Conservation (phyloP, 495 filamentous ascomycete species). For the Penicillium pulvis region DNA sequence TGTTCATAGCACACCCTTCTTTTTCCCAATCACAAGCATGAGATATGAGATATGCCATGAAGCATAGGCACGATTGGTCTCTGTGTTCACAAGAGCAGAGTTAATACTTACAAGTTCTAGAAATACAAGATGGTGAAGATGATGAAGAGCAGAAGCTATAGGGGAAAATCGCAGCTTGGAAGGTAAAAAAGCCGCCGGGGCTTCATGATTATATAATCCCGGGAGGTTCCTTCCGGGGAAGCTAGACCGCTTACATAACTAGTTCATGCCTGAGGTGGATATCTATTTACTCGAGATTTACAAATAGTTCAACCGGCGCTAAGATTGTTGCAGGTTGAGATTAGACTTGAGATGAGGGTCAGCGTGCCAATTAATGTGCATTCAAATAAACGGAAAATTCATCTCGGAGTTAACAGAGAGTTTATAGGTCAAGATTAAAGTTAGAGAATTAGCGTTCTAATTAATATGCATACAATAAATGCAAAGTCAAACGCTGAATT, state of each 20-base stretch:
- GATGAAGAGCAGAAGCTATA: conserved; percentile 20
- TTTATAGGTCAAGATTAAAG: too few relatives aligned
- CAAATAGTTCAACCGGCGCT: too few relatives aligned
- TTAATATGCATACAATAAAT: too few relatives aligned
- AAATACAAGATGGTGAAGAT: conserved; percentile 17
- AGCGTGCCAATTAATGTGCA: too few relatives aligned
- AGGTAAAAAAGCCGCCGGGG: conserved; percentile 26
- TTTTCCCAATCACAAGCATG: not conserved
- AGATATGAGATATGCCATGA: not conserved
- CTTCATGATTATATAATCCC: conserved; percentile 21
- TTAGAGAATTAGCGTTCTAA: too few relatives aligned
- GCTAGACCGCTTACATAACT: conserved; percentile 2
- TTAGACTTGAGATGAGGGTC: too few relatives aligned
- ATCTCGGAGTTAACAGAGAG: too few relatives aligned
- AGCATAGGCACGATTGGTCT: not conserved
- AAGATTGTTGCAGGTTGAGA: too few relatives aligned
- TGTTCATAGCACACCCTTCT: not conserved
- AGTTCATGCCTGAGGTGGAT: not conserved
- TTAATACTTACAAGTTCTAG: conserved; percentile 24
- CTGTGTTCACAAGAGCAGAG: not conserved
- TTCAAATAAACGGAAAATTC: too few relatives aligned
- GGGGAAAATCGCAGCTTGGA: conserved; percentile 31
- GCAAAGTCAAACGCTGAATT: not conserved
- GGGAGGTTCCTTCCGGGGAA: conserved; percentile 17
- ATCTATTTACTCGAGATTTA: not conserved